Conservation (phyloP, 345 rosid species). For the Salix arbutifolia region DNA sequence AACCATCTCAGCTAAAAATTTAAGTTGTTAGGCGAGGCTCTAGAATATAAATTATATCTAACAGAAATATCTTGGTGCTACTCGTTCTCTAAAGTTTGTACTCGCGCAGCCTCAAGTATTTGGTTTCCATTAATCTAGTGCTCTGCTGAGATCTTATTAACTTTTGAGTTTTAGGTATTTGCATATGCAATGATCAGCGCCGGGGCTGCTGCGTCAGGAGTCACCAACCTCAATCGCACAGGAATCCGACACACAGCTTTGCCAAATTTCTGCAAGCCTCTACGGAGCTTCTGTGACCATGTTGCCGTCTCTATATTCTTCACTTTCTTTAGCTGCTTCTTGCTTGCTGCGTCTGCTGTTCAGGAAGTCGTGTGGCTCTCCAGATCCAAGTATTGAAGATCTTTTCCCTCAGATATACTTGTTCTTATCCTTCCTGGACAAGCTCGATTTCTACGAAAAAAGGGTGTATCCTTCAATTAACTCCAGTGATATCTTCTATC, state of each 20-base stretch:
- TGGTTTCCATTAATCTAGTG: neutral
- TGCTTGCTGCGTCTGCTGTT: conserved; percentile 57
- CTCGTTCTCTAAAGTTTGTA: neutral
- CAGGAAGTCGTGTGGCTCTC: conserved; percentile 58
- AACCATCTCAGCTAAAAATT: too few relatives aligned
- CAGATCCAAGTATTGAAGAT: conserved; percentile 22
- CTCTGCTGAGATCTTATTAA: neutral
- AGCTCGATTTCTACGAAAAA: conserved; percentile 1
- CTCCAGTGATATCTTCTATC: neutral
- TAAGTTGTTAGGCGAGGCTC: accelerated
- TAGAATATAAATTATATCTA: too few relatives aligned
- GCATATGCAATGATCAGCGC: conserved; percentile 66
- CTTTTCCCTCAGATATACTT: neutral
- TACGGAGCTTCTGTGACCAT: conserved; percentile 67
- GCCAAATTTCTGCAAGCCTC: conserved; percentile 78
- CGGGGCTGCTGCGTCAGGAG: conserved; percentile 76
- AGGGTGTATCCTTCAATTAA: neutral
- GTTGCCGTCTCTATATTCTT: conserved; percentile 63
- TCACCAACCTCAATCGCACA: conserved; percentile 69
- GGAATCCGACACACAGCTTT: conserved; percentile 69
- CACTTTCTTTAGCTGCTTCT: conserved; percentile 51
- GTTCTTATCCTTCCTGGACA: neutral
- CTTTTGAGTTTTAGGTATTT: conserved; percentile 40
- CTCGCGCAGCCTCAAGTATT: neutral
- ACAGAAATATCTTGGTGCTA: neutral